Conservation (phyloP, 306 rosid genomes). For the Gillenia trifoliata region DNA sequence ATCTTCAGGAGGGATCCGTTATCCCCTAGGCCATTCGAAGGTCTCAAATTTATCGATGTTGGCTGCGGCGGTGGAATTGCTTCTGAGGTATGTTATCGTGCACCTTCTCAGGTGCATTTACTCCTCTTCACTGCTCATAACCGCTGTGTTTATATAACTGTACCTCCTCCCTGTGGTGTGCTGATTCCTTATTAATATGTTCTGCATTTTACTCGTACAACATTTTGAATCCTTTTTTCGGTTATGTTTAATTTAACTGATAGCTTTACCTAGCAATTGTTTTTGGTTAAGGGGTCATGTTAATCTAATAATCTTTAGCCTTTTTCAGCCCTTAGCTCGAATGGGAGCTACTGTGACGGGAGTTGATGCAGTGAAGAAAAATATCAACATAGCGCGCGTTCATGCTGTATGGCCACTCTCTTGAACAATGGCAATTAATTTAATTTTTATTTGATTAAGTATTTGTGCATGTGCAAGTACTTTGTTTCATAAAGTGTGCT, state of each 20-base stretch:
- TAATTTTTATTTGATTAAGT: background rate
- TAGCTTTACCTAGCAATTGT: background rate
- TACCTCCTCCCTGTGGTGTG: background rate
- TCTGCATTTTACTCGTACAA: background rate
- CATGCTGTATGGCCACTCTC: constrained; percentile 69
- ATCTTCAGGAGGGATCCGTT: constrained; percentile 71
- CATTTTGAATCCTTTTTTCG: background rate
- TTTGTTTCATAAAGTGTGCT: background rate
- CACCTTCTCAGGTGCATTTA: background rate
- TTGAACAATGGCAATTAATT: background rate
- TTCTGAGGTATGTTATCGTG: constrained; percentile 52
- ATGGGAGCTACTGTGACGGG: constrained; percentile 92
- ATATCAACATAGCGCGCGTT: constrained; percentile 78
- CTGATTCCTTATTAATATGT: background rate
- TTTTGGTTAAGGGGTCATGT: background rate
- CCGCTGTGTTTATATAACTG: background rate
- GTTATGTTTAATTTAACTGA: background rate
- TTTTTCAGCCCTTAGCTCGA: constrained; percentile 78
- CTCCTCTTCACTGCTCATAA: background rate
- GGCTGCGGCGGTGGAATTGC: constrained; percentile 99
- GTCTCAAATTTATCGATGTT: constrained; percentile 80
- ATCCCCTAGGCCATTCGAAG: constrained; percentile 67
- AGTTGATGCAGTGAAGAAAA: constrained; percentile 78
- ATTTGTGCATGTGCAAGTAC: background rate
- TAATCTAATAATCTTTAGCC: background rate